A percentile compares a stretch with the other conserved stretches of the same genome.
Evolutionary conservation across 306 rosid species (phyloP).

Genomic region (Fragaria nilgerrensis): DNA sequence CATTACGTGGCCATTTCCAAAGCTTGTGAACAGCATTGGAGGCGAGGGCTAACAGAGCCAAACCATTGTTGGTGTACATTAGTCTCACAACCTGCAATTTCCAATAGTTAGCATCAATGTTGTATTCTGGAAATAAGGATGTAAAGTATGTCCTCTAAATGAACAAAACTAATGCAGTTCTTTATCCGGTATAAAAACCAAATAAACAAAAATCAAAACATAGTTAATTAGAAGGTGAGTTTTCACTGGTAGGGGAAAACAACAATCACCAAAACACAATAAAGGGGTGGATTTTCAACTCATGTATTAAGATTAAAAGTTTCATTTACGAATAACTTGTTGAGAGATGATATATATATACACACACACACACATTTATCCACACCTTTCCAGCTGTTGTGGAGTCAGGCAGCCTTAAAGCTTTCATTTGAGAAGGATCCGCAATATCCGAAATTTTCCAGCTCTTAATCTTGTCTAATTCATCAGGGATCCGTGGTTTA

Average conservation of each 20-base stretch:
- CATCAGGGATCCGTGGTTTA: conserved; percentile 41
- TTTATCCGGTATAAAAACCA: not conserved
- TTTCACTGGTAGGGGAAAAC: not conserved
- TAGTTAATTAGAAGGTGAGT: not conserved
- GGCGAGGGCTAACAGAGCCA: conserved; percentile 35
- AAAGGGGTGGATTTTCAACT: not conserved
- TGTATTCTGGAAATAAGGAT: not conserved
- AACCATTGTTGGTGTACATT: conserved; percentile 45
- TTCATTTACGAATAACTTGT: not conserved
- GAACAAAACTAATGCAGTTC: not conserved
- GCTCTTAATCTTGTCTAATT: conserved; percentile 34
- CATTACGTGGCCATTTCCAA: conserved; percentile 49
- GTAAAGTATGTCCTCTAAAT: not conserved
- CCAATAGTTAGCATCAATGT: conserved; percentile 4
- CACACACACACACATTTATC: not conserved
- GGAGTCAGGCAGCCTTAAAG: conserved; percentile 38
- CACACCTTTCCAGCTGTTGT: conserved; percentile 35
- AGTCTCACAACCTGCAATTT: conserved; percentile 40
- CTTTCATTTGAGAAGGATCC: conserved; percentile 39
- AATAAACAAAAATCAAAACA: not conserved
- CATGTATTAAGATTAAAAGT: not conserved
- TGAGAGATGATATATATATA: not conserved
- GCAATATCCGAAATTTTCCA: conserved; percentile 41
- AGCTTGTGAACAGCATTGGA: conserved; percentile 47
- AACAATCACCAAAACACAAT: not conserved